phyloP scores from a whole-genome alignment of 257 asterid genomes.

The Verbena officinalis region DNA sequence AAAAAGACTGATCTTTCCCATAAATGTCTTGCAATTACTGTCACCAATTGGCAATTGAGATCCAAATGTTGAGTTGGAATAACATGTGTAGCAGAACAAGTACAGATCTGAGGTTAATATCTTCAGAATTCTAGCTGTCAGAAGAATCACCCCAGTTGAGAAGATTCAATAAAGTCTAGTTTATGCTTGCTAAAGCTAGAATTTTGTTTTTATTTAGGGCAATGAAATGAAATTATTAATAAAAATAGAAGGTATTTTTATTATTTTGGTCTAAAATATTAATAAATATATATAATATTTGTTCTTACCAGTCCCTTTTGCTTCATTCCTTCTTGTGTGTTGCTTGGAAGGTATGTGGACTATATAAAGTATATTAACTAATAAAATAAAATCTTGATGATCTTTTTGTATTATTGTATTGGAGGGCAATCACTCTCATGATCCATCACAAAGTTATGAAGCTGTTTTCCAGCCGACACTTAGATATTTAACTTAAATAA shows the following conservation, averaged over 20 bases:
- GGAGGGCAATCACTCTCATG: neutral
- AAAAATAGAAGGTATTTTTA: too few relatives aligned
- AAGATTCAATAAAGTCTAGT: neutral
- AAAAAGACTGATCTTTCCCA: too few relatives aligned
- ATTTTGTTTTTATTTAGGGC: too few relatives aligned
- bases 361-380: neutral
- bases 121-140: conserved; percentile 1
- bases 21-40: neutral
- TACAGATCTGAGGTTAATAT: neutral
- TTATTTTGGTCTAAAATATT: too few relatives aligned
- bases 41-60: neutral
- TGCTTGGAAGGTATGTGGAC: neutral
- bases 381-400: too few relatives aligned
- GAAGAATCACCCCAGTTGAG: too few relatives aligned
- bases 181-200: too few relatives aligned
- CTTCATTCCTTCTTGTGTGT: too few relatives aligned
- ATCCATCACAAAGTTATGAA: neutral
- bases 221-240: too few relatives aligned
- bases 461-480: neutral
- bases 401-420: neutral
- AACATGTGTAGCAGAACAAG: neutral
- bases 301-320: too few relatives aligned
- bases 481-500: neutral
- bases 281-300: too few relatives aligned
- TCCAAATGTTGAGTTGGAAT: neutral